phyloP scores from a whole-genome alignment of 805 yeast genomes.

The Wickerhamiella occidentalis region DNA sequence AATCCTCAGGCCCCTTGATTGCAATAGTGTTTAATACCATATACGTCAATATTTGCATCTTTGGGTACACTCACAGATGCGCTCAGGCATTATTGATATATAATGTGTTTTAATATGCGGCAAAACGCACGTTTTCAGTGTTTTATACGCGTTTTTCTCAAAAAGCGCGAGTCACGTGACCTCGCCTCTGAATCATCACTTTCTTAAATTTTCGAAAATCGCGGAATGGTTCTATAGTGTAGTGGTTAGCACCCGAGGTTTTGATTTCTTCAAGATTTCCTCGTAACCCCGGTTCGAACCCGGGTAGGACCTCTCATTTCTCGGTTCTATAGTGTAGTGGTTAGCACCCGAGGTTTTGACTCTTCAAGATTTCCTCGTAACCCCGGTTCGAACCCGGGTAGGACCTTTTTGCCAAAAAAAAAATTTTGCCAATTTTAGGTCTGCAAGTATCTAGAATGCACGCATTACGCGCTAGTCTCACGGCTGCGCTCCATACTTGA shows the following conservation, averaged over 20 bases:
- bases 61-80: too few relatives aligned
- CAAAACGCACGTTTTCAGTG: too few relatives aligned
- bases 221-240: constrained; percentile 14
- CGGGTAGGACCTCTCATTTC: constrained; percentile 14
- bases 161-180: neutral
- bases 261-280: constrained; percentile 12
- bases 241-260: constrained; percentile 17
- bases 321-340: constrained; percentile 16
- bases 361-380: constrained; percentile 9
- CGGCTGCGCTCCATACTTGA: too few relatives aligned
- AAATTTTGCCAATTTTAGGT: too few relatives aligned
- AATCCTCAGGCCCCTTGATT: too few relatives aligned
- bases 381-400: constrained; percentile 18
- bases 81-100: too few relatives aligned
- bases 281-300: constrained; percentile 16
- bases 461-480: too few relatives aligned
- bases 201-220: neutral
- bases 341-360: constrained; percentile 17
- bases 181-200: neutral
- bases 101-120: too few relatives aligned
- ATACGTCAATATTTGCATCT: too few relatives aligned
- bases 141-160: too few relatives aligned
- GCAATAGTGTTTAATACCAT: too few relatives aligned
- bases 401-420: constrained; percentile 9
- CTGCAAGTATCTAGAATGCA: too few relatives aligned